Percentiles rank a stretch among this genome's conserved stretches.
Conservation (phyloP, 805 yeast species). For the Saccharomycopsis lassenensis region DNA sequence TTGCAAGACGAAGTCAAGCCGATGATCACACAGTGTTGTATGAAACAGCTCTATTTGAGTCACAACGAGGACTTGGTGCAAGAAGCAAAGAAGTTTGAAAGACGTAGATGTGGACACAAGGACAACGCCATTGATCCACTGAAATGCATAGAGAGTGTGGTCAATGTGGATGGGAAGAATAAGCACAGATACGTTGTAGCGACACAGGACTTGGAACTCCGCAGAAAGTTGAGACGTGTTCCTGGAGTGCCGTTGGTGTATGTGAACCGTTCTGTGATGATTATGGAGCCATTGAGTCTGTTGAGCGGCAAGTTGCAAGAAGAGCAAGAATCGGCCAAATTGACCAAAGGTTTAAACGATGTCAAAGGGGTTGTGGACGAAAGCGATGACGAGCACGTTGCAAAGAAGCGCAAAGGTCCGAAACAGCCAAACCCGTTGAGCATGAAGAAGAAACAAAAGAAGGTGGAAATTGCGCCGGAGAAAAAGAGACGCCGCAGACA, state of each 20-base stretch:
- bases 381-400: slow-evolving; percentile 20
- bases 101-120: slow-evolving; percentile 86
- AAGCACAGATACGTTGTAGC: slow-evolving; percentile 90
- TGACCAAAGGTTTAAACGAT: slow-evolving; percentile 72
- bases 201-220: slow-evolving; percentile 60
- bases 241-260: slow-evolving; percentile 89
- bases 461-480: slow-evolving; percentile 2
- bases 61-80: slow-evolving; percentile 68
- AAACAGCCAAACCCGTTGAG: slow-evolving; percentile 88
- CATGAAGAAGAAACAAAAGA: slow-evolving; percentile 57
- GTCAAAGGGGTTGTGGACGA: slow-evolving; percentile 35
- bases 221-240: slow-evolving; percentile 56
- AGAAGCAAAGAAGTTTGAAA: slow-evolving; percentile 72
- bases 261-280: slow-evolving; percentile 86
- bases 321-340: slow-evolving; percentile 51
- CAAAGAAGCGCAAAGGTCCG: slow-evolving; percentile 53
- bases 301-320: slow-evolving; percentile 46
- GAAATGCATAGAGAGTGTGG: slow-evolving; percentile 69
- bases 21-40: slow-evolving; percentile 92
- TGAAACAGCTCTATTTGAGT: slow-evolving; percentile 69
- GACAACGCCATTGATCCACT: slow-evolving; percentile 51
- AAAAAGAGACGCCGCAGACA: no score
- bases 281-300: slow-evolving; percentile 85
- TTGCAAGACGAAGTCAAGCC: slow-evolving; percentile 75
- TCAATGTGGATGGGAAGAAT: slow-evolving; percentile 61